Base-by-base conservation (phyloP, 345 rosid genomes). In the Laguncularia racemosa region DNA sequence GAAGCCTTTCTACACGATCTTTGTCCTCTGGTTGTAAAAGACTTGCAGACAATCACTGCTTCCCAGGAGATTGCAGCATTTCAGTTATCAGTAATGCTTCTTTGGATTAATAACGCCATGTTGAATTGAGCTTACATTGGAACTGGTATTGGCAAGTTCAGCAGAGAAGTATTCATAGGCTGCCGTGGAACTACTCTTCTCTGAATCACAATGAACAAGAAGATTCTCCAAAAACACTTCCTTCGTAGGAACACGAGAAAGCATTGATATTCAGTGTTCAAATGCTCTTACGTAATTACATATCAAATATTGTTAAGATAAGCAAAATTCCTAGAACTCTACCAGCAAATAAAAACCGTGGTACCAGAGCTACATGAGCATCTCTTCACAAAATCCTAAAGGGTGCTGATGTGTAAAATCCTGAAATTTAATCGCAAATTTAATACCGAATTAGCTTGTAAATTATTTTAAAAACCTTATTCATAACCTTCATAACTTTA, bases 131-230 rank as follows among this genome's bases (percentile, higher is more conserved):
- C 91, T 76, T 76, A 91, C 96, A 69, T 58, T 56, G 65, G 64
- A 50, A 59, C 20, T 65, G 44, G 56, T 2, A 16, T 64, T 75
- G 9, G 52, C 62, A 74, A 91, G 78, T 64, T 76, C 81, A 60
- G 59, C 46, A 9, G 80, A 76, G 74, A 83, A 89, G 70, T 80
- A 84, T 9, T 74, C 70, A 55, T 86, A 89, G 12, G 68, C 89
- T 55, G 89, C 89, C 56, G 33, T 65, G 16, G 89, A 76, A 63
- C 91, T 86, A 72, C 95, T 81, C 81, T 74, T 78, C 71, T 84
- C 89, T 55, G 63, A 47, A 74, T 85, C 82, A 59, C 67, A 70
- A 70, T 60, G 50, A 53, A 81, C 48, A 45, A 59, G 57, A 50
- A 81, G 69, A 62, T 65, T 68, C 64, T 67, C 76, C 0, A 55